Evolutionary conservation across 257 asterid species (phyloP).

Genomic region (Misopates orontium): DNA sequence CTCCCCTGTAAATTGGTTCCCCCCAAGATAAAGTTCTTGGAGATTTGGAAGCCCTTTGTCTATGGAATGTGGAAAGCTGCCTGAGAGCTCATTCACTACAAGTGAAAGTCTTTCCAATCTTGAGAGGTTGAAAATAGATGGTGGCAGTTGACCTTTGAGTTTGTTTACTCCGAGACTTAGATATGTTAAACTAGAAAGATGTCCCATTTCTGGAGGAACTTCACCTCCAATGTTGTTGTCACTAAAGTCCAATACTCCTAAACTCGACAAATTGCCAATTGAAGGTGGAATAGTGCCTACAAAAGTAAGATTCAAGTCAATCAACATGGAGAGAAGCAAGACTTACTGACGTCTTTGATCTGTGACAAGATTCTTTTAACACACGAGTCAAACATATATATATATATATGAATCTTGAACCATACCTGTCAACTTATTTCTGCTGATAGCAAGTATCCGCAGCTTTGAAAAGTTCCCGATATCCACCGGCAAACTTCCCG

Average conservation of each 20-base stretch:
- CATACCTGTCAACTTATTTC: constrained; percentile 11
- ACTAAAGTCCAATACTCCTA: background rate
- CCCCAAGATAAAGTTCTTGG: background rate
- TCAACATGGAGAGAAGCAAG: too few species aligned
- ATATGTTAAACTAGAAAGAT: background rate
- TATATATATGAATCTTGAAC: too few species aligned
- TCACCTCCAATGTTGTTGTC: constrained; percentile 4
- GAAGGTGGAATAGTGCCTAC: constrained; percentile 27
- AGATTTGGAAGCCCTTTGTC: constrained; percentile 25
- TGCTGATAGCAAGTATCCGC: background rate
- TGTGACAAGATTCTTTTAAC: too few species aligned
- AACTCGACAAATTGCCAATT: constrained; percentile 21
- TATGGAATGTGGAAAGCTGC: constrained; percentile 24
- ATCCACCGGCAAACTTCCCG: background rate
- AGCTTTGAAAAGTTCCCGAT: background rate
- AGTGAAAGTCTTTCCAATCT: constrained; percentile 6
- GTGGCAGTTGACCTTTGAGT: constrained; percentile 21
- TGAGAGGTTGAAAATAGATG: constrained; percentile 31
- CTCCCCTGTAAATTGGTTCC: constrained; percentile 19
- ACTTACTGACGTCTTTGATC: too few species aligned
- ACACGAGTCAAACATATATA: too few species aligned
- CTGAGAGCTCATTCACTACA: background rate
- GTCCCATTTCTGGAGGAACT: too few species aligned
- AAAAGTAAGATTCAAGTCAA: background rate
- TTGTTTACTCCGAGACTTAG: constrained; percentile 1